phyloP scores from a whole-genome alignment of 1,284 basidiomycete genomes.

The Rhodofomes roseus region DNA sequence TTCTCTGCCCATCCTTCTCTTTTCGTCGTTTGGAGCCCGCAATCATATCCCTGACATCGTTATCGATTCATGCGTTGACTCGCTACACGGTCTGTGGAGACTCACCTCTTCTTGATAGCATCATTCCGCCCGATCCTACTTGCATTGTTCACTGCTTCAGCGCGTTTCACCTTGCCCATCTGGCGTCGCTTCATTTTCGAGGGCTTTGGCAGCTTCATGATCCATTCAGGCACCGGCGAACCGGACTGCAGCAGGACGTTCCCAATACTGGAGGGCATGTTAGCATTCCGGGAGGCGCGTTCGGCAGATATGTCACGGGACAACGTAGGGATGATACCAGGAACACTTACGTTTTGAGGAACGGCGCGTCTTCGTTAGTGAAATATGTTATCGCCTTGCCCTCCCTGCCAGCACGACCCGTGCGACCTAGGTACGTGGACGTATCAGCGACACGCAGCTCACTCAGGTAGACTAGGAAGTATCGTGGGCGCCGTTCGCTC shows the following conservation, averaged over 20 bases:
- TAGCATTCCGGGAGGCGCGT: background rate
- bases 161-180: slow-evolving; percentile 83
- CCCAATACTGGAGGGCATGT: slow-evolving; percentile 57
- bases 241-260: slow-evolving; percentile 93
- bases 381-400: slow-evolving; percentile 96
- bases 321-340: slow-evolving; percentile 4
- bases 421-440: slow-evolving; percentile 57
- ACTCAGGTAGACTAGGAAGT: background rate
- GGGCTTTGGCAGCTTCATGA: slow-evolving; percentile 81
- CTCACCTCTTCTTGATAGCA: slow-evolving; percentile 70
- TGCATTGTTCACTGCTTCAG: slow-evolving; percentile 71
- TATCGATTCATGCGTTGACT: slow-evolving; percentile 4
- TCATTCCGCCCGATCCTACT: slow-evolving; percentile 69
- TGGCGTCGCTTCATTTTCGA: slow-evolving; percentile 83
- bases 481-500: slow-evolving; percentile 15
- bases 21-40: slow-evolving; percentile 17
- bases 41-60: slow-evolving; percentile 11
- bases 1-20: slow-evolving; percentile 11
- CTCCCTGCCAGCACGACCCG: slow-evolving; percentile 88
- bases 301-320: background rate
- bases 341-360: slow-evolving; percentile 77
- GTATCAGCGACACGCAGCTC: background rate
- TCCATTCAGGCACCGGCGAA: slow-evolving; percentile 88
- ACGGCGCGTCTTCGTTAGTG: slow-evolving; percentile 89
- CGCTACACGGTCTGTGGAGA: slow-evolving; percentile 3